Evolutionary conservation across 2,329 filamentous ascomycete genomes (phyloP).

Genomic region (Thyridium curvatum): DNA sequence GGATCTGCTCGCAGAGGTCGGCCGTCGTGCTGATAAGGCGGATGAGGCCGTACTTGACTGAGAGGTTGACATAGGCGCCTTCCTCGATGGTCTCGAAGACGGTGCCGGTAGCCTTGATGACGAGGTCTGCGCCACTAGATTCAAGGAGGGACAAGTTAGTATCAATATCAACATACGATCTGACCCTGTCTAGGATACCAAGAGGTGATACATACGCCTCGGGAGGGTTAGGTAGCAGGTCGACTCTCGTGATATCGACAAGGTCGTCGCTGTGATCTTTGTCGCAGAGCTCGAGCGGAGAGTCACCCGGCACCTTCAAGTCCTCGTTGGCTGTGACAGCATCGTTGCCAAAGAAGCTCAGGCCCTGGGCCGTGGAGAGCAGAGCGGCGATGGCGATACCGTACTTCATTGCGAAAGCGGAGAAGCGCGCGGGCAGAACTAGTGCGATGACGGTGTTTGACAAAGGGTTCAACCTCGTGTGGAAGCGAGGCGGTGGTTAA

Average conservation of each 20-base stretch:
- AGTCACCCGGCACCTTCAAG: slow-evolving; percentile 72
- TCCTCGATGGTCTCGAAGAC: slow-evolving; percentile 66
- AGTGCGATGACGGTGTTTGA: not conserved
- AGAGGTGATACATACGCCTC: slow-evolving; percentile 57
- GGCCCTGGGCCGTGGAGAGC: slow-evolving; percentile 37
- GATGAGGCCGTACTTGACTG: slow-evolving; percentile 93
- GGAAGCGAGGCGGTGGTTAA: not conserved
- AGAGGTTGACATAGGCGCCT: slow-evolving; percentile 74
- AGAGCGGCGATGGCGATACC: slow-evolving; percentile 36
- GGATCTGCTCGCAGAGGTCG: slow-evolving; percentile 83
- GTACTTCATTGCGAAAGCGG: slow-evolving; percentile 29
- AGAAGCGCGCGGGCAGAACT: not conserved
- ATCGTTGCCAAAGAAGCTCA: slow-evolving; percentile 38
- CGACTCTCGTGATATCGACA: slow-evolving; percentile 70
- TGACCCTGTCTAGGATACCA: not conserved
- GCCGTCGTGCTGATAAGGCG: slow-evolving; percentile 74
- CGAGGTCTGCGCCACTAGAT: slow-evolving; percentile 70
- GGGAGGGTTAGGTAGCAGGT: slow-evolving; percentile 82
- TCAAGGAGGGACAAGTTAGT: not conserved
- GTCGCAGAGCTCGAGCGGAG: slow-evolving; percentile 74
- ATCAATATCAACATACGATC: no score
- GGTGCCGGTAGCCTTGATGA: slow-evolving; percentile 72
- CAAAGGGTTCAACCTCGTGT: not conserved
- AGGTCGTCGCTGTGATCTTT: slow-evolving; percentile 62
- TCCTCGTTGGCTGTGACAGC: slow-evolving; percentile 42